Conservation (phyloP, 768 basidiomycete genomes). For the Boletus sp. region DNA sequence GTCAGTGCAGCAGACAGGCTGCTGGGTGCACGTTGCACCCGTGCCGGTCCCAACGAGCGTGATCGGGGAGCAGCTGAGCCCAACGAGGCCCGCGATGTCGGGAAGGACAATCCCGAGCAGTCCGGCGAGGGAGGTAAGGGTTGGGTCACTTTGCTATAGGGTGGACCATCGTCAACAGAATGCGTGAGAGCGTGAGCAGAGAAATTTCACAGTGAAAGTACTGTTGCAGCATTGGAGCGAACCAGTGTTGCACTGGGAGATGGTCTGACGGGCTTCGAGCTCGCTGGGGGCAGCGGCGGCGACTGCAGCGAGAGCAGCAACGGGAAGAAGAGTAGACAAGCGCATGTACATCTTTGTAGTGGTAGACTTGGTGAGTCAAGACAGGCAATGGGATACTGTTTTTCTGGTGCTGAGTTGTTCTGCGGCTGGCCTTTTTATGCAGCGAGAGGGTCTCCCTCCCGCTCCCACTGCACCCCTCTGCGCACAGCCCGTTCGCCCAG, state of each 20-base stretch:
- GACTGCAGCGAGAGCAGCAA: background rate
- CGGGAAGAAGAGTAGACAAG: constrained; percentile 4
- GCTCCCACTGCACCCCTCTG: background rate
- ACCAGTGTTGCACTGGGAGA: constrained; percentile 7
- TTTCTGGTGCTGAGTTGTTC: background rate
- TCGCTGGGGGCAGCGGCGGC: constrained; percentile 6
- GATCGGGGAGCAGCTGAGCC: constrained; percentile 1
- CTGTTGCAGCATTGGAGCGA: constrained; percentile 3
- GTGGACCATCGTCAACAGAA: background rate
- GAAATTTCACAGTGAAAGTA: background rate
- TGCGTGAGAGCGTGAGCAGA: too few species aligned
- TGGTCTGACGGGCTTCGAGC: background rate
- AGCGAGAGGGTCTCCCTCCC: background rate
- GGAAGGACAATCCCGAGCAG: background rate
- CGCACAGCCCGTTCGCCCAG: background rate
- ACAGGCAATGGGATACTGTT: background rate
- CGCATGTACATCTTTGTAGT: constrained; percentile 5
- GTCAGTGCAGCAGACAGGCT: constrained; percentile 15
- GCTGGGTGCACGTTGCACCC: background rate
- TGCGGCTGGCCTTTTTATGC: constrained; percentile 8
- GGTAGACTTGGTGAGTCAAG: background rate
- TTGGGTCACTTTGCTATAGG: background rate
- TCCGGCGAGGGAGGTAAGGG: background rate
- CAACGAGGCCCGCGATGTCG: background rate
- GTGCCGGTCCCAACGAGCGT: background rate